Evolutionary conservation across 805 yeast species (phyloP).

Genomic region (Cyberlindnera veronae): DNA sequence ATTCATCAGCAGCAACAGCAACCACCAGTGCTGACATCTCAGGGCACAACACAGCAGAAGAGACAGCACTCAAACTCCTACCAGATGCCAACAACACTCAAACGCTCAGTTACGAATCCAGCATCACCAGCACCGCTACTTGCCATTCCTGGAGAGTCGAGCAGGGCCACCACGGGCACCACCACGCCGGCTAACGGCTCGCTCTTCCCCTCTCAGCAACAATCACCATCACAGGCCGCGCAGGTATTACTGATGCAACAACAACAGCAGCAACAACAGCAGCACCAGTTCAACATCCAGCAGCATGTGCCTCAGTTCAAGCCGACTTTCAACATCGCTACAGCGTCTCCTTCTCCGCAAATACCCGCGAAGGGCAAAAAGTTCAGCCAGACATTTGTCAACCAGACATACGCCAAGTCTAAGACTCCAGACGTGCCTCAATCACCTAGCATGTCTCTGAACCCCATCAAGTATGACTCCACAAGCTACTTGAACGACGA

Average conservation of each 20-base stretch:
- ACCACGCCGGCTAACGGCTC: slow-evolving; percentile 13
- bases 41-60: slow-evolving; percentile 16
- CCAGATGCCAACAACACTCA: slow-evolving; percentile 15
- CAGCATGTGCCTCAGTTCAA: slow-evolving; percentile 15
- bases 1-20: slow-evolving; percentile 7
- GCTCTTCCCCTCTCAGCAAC: slow-evolving; percentile 3
- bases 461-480: slow-evolving; percentile 14
- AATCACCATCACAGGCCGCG: slow-evolving; percentile 7
- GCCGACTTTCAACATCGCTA: slow-evolving; percentile 9
- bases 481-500: slow-evolving; percentile 22
- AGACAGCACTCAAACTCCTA: slow-evolving; percentile 24
- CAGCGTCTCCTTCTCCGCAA: slow-evolving; percentile 8
- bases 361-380: slow-evolving; percentile 9
- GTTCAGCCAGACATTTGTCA: slow-evolving; percentile 19
- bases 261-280: slow-evolving; percentile 6
- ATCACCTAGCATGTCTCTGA: slow-evolving; percentile 17
- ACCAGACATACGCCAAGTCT: slow-evolving; percentile 13
- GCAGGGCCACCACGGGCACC: slow-evolving; percentile 12
- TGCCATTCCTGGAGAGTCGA: slow-evolving; percentile 8
- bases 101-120: slow-evolving; percentile 16
- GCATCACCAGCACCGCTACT: slow-evolving; percentile 6
- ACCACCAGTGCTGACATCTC: background rate
- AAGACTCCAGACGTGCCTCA: slow-evolving; percentile 16
- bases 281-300: slow-evolving; percentile 7
- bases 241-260: slow-evolving; percentile 1